phyloP scores from a whole-genome alignment of 768 basidiomycete species.

The Piloderma croceum region DNA sequence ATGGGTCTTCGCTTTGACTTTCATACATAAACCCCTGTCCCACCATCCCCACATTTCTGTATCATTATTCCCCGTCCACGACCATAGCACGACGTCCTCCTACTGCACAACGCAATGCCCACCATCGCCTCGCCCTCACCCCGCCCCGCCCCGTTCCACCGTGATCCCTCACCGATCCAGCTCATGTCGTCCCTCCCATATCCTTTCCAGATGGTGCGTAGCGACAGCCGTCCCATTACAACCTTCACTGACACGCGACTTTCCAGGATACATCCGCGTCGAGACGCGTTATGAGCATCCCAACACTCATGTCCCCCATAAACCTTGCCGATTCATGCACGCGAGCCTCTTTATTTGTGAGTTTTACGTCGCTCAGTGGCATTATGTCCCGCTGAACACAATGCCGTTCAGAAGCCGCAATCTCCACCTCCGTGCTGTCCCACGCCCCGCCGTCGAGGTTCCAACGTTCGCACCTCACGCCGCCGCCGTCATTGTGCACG shows the following conservation, averaged over 20 bases:
- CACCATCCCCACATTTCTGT: no score
- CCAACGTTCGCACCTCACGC: slow-evolving; percentile 36
- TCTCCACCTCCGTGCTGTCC: slow-evolving; percentile 34
- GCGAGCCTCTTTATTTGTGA: slow-evolving; percentile 11
- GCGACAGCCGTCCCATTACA: neutral
- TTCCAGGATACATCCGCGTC: slow-evolving; percentile 10
- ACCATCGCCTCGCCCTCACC: neutral
- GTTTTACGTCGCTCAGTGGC: neutral
- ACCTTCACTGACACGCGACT: slow-evolving; percentile 1
- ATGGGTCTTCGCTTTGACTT: no score
- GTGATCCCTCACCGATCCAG: neutral
- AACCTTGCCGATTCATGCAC: slow-evolving; percentile 25
- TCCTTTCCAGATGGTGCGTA: slow-evolving; percentile 3
- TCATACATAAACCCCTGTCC: no score
- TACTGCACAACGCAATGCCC: neutral
- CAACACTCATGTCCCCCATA: slow-evolving; percentile 35
- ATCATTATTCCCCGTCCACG: no score
- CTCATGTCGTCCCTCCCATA: neutral
- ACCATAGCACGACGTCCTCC: no score
- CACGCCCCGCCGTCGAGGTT: slow-evolving; percentile 31
- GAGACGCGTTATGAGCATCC: slow-evolving; percentile 21
- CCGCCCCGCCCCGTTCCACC: neutral
- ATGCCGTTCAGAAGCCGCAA: slow-evolving; percentile 30
- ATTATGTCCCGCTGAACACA: slow-evolving; percentile 6
- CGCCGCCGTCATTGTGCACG: slow-evolving; percentile 39